phyloP scores from a whole-genome alignment of 1,284 basidiomycete species.

The Waitea zeae region DNA sequence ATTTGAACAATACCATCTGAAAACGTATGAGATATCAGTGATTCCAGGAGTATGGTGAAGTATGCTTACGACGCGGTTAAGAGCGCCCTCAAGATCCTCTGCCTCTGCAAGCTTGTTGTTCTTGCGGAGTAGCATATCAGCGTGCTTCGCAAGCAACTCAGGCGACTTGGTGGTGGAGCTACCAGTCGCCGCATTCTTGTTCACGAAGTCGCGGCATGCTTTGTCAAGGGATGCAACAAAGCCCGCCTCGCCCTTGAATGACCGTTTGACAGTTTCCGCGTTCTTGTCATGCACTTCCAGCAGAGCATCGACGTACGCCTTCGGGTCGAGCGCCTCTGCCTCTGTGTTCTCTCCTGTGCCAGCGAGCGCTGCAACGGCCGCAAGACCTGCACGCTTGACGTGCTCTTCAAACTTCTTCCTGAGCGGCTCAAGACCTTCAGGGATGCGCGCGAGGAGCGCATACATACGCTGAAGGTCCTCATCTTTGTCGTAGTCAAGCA shows the following conservation, averaged over 20 bases:
- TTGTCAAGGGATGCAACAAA: slow-evolving; percentile 93
- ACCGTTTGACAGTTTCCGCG: slow-evolving; percentile 76
- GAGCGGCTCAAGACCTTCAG: slow-evolving; percentile 82
- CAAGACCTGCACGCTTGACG: slow-evolving; percentile 80
- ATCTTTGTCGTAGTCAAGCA: slow-evolving; percentile 88
- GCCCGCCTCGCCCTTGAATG: slow-evolving; percentile 88
- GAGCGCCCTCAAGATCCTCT: slow-evolving; percentile 73
- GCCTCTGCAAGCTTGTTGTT: slow-evolving; percentile 95
- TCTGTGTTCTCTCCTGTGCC: slow-evolving; percentile 43
- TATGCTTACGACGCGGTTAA: slow-evolving; percentile 74
- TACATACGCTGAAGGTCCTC: slow-evolving; percentile 95
- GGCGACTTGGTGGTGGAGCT: slow-evolving; percentile 79
- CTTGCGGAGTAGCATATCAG: slow-evolving; percentile 84
- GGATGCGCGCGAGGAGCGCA: slow-evolving; percentile 76
- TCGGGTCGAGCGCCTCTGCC: slow-evolving; percentile 61
- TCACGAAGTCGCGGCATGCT: slow-evolving; percentile 94
- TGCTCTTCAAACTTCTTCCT: slow-evolving; percentile 90
- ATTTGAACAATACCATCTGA: slow-evolving; percentile 99
- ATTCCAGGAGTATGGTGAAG: not conserved
- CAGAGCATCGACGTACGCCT: slow-evolving; percentile 87
- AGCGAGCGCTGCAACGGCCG: slow-evolving; percentile 71
- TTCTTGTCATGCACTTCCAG: slow-evolving; percentile 89
- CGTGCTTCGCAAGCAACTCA: slow-evolving; percentile 88
- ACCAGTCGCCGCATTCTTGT: slow-evolving; percentile 83
- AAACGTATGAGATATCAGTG: slow-evolving; percentile 1